phyloP scores from a whole-genome alignment of 352 stramenopile species.

The Phytophthora hibernalis region DNA sequence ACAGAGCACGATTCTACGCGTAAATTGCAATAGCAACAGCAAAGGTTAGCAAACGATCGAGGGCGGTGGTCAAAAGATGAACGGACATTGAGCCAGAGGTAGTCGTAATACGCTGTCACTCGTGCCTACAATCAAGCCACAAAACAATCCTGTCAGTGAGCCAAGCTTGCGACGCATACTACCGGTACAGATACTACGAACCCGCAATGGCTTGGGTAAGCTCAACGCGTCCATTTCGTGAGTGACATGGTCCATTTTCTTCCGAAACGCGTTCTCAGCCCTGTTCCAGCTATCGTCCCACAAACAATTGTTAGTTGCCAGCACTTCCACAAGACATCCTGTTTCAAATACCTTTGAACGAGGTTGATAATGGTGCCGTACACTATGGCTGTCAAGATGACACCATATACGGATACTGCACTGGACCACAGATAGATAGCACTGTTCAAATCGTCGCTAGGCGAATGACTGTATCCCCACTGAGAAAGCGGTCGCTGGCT shows the following conservation, averaged over 20 bases:
- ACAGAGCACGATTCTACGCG: constrained; percentile 59
- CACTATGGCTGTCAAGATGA: constrained; percentile 53
- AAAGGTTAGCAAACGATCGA: constrained; percentile 6
- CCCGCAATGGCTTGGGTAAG: constrained; percentile 59
- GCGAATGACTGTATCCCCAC: constrained; percentile 45
- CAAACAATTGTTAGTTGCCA: constrained; percentile 6
- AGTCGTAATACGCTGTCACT: constrained; percentile 75
- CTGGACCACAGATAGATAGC: constrained; percentile 54
- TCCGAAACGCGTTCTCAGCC: constrained; percentile 67
- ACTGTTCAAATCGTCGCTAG: constrained; percentile 25
- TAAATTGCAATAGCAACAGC: background rate
- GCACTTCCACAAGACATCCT: background rate
- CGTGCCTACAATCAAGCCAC: constrained; percentile 30
- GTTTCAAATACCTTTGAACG: constrained; percentile 52
- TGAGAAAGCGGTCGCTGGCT: constrained; percentile 54
- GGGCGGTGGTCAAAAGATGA: background rate
- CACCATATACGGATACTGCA: constrained; percentile 51
- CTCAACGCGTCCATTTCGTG: constrained; percentile 73
- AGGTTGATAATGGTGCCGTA: constrained; percentile 68
- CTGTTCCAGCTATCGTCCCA: constrained; percentile 56
- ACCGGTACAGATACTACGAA: constrained; percentile 16
- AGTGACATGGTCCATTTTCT: constrained; percentile 76
- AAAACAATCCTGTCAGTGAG: constrained; percentile 3
- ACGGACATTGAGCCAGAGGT: constrained; percentile 72
- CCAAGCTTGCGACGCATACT: background rate